These are phyloP conservation scores for Alternaria panax DNA, from an alignment of 2,329 filamentous ascomycete genomes.

Conservation along the genomic window DNA sequence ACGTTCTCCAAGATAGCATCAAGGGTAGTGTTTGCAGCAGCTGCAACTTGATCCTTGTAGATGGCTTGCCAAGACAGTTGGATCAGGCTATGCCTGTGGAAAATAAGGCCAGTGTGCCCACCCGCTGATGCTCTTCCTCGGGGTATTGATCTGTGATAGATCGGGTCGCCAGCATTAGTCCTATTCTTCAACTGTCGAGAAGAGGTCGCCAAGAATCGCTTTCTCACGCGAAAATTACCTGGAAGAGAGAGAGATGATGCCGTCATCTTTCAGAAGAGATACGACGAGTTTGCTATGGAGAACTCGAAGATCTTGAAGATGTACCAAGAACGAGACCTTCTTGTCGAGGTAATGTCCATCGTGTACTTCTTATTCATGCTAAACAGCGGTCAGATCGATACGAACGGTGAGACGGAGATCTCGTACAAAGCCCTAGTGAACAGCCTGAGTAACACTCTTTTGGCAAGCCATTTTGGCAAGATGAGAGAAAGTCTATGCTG, in stretches of 20 bases:
- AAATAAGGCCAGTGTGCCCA: neutral
- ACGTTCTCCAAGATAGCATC: neutral
- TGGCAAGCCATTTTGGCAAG: neutral
- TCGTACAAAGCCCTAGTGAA: constrained; percentile 5
- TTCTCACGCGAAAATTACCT: constrained; percentile 10
- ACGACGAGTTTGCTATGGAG: neutral
- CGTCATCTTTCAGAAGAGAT: neutral
- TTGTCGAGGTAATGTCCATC: constrained; percentile 2
- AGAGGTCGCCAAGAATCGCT: constrained; percentile 7
- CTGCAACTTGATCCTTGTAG: neutral
- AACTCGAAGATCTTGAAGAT: constrained; percentile 1
- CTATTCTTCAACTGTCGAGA: constrained; percentile 9
- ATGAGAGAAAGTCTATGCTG: neutral
- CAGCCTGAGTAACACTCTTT: neutral
- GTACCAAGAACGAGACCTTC: constrained; percentile 2
- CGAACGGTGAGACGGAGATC: constrained; percentile 6
- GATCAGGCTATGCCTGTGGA: constrained; percentile 11
- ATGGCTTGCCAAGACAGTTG: constrained; percentile 9
- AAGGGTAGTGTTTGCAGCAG: neutral
- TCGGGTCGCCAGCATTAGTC: constrained; percentile 4
- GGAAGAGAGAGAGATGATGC: constrained; percentile 10
- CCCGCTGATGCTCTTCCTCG: neutral
- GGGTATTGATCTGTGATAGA: neutral
- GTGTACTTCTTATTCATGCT: neutral
- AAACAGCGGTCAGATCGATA: constrained; percentile 3